Base-by-base conservation (phyloP, 73 alveolate genomes). In the Paramecium biaurelia region DNA sequence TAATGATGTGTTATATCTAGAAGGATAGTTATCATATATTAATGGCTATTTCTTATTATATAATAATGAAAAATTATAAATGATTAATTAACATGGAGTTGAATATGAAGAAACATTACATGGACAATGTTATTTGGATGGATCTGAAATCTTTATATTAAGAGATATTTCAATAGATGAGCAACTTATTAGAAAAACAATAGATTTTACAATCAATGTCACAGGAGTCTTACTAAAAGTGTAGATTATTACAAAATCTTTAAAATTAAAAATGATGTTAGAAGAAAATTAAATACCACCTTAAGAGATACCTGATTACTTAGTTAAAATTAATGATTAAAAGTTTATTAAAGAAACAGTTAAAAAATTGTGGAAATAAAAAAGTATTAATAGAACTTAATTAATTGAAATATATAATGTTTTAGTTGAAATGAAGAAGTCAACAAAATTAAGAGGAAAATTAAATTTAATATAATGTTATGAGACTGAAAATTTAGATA, bases 381-480 rank as follows among this genome's bases (percentile, higher is more conserved):
- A 21, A 53, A 53, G 57, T 28, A 28, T 74, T 5, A 35, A 74
- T 34, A 74, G 20, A 38, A 34, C 14, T 35, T 28, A 74, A 32
- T 35, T 38, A 30, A 32, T 30, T 34, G 37, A 74, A 30, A 74
- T 74, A 7, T 30, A 4, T 10, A 74, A 11, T 74, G 41, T 30
- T 35, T 35, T 74, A 15, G 47, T 74, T 35, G 37, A n/a, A n/a
- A 53, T 53, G 68, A 37, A 37, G 18, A 74, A 34, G 15, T 43
- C 70, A 18, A 43, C 4, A 11, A 79, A 79, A 34, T 9, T 79
- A 23, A 43, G 30, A 47, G 90, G 53, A 21, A 41, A 79, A 26
- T 30, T 21, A 21, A 79, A 79, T 14, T 79, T 79, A 79, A 14
- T 79, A 8, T 2, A 79, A 45, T 79, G 90, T 79, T 79, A 79